These are phyloP conservation scores for Benincasa hispida DNA, from an alignment of 306 rosid genomes.

Conservation along the genomic window DNA sequence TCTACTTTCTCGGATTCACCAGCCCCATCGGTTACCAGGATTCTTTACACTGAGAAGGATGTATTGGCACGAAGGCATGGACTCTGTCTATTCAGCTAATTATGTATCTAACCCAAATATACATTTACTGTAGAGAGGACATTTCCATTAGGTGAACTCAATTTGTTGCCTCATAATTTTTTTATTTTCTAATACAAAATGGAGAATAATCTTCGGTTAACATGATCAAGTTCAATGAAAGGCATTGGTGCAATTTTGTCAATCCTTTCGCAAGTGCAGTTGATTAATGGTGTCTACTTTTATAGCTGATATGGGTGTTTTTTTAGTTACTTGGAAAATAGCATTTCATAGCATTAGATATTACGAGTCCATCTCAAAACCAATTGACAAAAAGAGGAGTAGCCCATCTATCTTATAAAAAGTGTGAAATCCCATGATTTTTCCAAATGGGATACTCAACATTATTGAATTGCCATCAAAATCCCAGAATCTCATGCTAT, in stretches of 20 bases:
- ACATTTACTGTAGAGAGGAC: background rate
- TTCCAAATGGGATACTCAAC: no score
- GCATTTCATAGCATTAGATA: background rate
- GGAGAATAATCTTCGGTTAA: background rate
- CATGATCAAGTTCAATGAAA: background rate
- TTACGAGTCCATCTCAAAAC: no score
- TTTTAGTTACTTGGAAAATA: background rate
- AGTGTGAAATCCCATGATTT: no score
- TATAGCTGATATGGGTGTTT: background rate
- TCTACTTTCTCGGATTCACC: slow-evolving; percentile 70
- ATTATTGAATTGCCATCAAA: background rate
- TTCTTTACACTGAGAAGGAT: slow-evolving; percentile 75
- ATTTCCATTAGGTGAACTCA: background rate
- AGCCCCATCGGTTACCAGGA: slow-evolving; percentile 86
- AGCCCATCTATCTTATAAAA: no score
- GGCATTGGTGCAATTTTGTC: background rate
- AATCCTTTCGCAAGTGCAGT: background rate
- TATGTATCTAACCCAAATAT: background rate
- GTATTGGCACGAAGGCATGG: slow-evolving; percentile 64
- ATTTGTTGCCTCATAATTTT: background rate
- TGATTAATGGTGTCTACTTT: background rate
- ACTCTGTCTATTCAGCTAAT: background rate
- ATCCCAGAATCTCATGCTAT: background rate
- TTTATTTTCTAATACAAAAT: background rate
- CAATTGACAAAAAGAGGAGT: no score